Conservation (phyloP, 1,284 basidiomycete species). For the Hymenochaete sp. region DNA sequence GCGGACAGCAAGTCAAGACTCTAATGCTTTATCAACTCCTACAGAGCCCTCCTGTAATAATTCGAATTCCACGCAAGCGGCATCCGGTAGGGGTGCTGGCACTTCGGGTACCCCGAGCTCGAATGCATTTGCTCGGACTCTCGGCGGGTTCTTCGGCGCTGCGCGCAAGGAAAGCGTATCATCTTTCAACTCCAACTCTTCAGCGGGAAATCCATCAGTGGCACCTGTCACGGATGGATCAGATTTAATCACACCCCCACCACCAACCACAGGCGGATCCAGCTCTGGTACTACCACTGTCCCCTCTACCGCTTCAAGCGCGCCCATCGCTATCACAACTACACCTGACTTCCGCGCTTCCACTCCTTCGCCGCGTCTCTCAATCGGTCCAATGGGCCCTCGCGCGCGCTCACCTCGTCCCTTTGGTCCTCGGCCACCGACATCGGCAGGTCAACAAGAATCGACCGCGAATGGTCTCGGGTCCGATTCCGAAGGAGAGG, state of each 20-base stretch:
- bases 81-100: constrained; percentile 21
- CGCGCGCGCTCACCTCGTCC: too few species aligned
- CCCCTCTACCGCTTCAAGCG: not conserved
- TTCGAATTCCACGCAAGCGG: constrained; percentile 15
- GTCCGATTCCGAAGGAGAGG: constrained; percentile 10
- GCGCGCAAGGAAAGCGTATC: constrained; percentile 32
- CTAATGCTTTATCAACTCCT: too few species aligned
- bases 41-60: too few species aligned
- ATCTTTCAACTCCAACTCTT: constrained; percentile 2
- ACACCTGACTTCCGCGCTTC: too few species aligned
- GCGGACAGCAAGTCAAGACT: too few species aligned
- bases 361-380: too few species aligned
- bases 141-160: constrained; percentile 62
- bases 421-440: constrained; percentile 9
- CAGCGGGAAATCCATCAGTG: not conserved
- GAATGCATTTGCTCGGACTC: constrained; percentile 42
- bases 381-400: too few species aligned
- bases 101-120: constrained; percentile 21
- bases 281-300: too few species aligned
- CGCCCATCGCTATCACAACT: too few species aligned
- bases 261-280: too few species aligned
- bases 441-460: constrained; percentile 12
- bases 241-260: too few species aligned
- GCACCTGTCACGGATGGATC: not conserved
- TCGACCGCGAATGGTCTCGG: constrained; percentile 13